Conservation (phyloP, 345 rosid genomes). For the Brassica rapa region DNA sequence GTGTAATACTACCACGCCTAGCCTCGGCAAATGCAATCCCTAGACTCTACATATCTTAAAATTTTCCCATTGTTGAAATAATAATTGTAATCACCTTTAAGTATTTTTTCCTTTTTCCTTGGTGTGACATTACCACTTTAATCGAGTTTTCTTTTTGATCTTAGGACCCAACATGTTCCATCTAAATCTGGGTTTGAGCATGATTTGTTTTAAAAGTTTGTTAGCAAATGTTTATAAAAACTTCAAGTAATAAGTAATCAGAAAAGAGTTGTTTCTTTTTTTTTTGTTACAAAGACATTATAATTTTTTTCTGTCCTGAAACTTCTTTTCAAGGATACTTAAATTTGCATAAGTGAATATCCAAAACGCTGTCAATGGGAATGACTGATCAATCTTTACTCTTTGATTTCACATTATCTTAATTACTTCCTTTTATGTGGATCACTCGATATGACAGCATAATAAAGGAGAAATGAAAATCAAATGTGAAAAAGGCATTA, state of each 20-base stretch:
- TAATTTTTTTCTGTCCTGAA: background rate
- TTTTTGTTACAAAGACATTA: background rate
- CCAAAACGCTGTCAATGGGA: background rate
- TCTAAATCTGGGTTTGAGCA: constrained; percentile 7
- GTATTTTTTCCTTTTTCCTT: background rate
- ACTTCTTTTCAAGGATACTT: background rate
- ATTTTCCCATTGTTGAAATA: constrained; percentile 1
- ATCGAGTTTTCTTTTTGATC: constrained; percentile 30
- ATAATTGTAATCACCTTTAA: constrained; percentile 28
- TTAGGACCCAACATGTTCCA: constrained; percentile 37
- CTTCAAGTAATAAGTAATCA: background rate
- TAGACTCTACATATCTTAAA: background rate
- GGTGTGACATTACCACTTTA: constrained; percentile 37
- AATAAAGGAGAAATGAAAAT: constrained; percentile 31
- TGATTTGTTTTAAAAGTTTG: constrained; percentile 11
- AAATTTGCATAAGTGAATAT: background rate
- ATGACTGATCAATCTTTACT: background rate
- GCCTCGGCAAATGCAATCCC: constrained; percentile 28
- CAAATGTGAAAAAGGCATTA: constrained; percentile 33
- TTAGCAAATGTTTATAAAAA: background rate
- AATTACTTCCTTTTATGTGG: constrained; percentile 12
- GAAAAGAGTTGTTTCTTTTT: constrained; percentile 1
- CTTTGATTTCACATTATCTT: constrained; percentile 3
- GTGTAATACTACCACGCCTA: constrained; percentile 30
- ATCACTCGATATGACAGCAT: constrained; percentile 32